phyloP scores from a whole-genome alignment of 179 eudicot species.

The Vitellaria paradoxa region DNA sequence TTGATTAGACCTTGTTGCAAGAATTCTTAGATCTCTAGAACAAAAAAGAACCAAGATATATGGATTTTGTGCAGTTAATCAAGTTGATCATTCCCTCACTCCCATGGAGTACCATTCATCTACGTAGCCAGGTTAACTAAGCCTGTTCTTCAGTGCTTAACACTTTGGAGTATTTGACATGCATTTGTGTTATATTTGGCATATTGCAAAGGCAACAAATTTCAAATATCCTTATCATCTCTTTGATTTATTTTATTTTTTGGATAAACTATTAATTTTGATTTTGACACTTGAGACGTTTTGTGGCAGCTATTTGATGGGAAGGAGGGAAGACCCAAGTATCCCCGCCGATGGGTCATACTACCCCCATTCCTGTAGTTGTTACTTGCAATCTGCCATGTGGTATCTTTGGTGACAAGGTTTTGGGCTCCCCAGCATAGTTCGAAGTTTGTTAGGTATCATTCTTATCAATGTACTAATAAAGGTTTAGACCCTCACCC shows the following conservation, averaged over 20 bases:
- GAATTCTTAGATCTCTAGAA: no score
- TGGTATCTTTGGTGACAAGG: neutral
- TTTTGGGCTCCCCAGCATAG: neutral
- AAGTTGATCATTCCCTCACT: no score
- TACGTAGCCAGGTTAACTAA: no score
- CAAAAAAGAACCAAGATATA: no score
- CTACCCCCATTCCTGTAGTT: conserved; percentile 89
- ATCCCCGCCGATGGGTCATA: conserved; percentile 93
- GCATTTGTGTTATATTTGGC: no score
- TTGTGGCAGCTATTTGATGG: conserved; percentile 80
- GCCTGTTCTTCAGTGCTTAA: no score
- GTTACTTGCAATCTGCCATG: neutral
- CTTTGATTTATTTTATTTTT: neutral
- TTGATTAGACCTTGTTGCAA: neutral
- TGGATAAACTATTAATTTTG: neutral
- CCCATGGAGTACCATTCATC: no score
- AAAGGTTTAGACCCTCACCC: neutral
- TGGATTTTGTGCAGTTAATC: no score
- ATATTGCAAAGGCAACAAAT: no score
- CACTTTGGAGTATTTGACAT: no score
- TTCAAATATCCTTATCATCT: no score
- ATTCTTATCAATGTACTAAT: conserved; percentile 3
- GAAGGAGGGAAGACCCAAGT: conserved; percentile 89
- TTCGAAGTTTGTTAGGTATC: neutral
- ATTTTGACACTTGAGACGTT: neutral